phyloP scores from a whole-genome alignment of 352 stramenopile genomes.

The Thalassiosira exigua region DNA sequence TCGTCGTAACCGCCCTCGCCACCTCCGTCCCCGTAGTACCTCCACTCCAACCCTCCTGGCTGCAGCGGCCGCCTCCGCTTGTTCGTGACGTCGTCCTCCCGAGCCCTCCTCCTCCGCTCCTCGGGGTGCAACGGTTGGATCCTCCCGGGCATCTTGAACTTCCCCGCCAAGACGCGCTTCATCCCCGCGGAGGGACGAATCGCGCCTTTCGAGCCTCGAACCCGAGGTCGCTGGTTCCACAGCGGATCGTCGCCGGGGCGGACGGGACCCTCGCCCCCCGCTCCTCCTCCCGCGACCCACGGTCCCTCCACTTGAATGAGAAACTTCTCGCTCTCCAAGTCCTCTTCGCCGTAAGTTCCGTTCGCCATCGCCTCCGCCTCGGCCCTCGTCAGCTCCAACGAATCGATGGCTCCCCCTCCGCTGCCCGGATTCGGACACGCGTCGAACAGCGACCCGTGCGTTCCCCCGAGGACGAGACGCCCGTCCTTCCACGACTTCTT shows the following conservation, averaged over 20 bases:
- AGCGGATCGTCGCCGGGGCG: neutral
- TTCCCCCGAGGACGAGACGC: conserved; percentile 44
- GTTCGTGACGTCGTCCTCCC: conserved; percentile 2
- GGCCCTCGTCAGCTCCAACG: conserved; percentile 21
- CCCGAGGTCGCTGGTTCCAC: conserved; percentile 22
- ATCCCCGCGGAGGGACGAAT: conserved; percentile 43
- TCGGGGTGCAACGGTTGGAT: conserved; percentile 53
- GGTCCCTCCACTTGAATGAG: conserved; percentile 74
- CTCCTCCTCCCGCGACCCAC: conserved; percentile 34
- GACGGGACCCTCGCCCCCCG: neutral
- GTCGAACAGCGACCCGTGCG: conserved; percentile 40
- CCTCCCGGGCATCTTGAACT: conserved; percentile 63
- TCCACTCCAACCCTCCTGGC: conserved; percentile 71
- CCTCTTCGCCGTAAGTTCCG: neutral
- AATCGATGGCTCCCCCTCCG: conserved; percentile 25
- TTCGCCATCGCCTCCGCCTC: conserved; percentile 6
- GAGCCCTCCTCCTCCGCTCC: neutral
- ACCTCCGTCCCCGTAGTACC: conserved; percentile 45
- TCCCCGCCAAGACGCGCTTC: conserved; percentile 67
- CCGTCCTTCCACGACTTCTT: conserved; percentile 82
- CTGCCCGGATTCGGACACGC: conserved; percentile 52
- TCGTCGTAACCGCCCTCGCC: neutral
- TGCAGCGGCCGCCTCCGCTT: conserved; percentile 63
- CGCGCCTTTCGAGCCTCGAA: neutral
- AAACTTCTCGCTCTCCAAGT: conserved; percentile 76